Evolutionary conservation across 208 protist genomes (phyloP), one percentile per base, ranked within the genome.

Genomic region (Trypanosoma melophagium): DNA sequence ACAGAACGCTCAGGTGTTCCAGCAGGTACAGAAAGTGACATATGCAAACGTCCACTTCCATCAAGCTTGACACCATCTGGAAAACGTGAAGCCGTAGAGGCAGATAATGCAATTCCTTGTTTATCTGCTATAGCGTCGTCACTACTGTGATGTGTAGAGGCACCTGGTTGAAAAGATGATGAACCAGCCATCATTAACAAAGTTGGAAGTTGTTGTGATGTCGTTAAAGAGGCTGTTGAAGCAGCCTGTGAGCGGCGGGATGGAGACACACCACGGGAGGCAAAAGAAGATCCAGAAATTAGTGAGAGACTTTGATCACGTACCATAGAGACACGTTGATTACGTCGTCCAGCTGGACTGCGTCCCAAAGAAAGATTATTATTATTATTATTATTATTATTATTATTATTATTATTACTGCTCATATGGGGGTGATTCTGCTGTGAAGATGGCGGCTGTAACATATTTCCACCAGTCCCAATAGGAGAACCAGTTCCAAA

Each of bases 21-120:
- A n/a, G 77, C 82, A 64, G 71, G 83, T 51, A 94, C 81, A 28
- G 66, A 70, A 65, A 94, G 83, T 16, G 81, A 86, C 79, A 91
- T 89, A 72, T 80, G 79, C 50, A 94, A 68, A 56, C 79, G 80
- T 14, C 89, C 89, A 60, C 86, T 82, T n/a, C 69, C 68, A n/a
- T 86, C 75, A 5, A 71, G 55, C 41, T 74, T 76, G 64, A 76
- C 16, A 41, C 21, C 60, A 12, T 79, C 66, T 35, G 47, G 56
- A 21, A 74, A 38, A 5, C 44, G n/a, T 3, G 60, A 67, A 5
- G 24, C 22, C 19, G 0, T 42, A 21, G 52, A 60, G 14, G 14
- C 2, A 25, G 56, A 40, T 51, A 31, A 3, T 1, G 14, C 12
- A 44, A 24, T 17, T 17, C 42, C 41, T 16, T 57, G 42, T n/a